Conservation (phyloP, 352 stramenopile species). For the Phytopythium helicoides region DNA sequence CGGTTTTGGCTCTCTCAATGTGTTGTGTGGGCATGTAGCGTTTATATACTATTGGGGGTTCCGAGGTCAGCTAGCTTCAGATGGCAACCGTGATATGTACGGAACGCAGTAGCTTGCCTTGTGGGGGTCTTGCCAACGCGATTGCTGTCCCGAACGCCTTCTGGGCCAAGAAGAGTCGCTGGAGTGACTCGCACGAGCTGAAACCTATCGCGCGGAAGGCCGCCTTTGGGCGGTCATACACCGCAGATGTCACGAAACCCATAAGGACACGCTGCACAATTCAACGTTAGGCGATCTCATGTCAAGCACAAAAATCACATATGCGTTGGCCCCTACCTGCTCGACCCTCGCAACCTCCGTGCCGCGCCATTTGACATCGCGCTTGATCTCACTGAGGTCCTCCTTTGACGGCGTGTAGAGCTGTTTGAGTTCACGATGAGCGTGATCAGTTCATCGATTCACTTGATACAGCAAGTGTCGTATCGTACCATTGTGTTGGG, state of each 20-base stretch:
- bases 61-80: neutral
- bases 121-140: conserved; percentile 46
- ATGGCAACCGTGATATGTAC: conserved; percentile 17
- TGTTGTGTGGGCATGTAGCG: conserved; percentile 8
- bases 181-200: conserved; percentile 57
- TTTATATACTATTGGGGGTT: neutral
- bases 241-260: conserved; percentile 66
- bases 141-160: conserved; percentile 17
- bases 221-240: conserved; percentile 77
- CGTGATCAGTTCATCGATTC: too few relatives aligned
- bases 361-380: conserved; percentile 36
- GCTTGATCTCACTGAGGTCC: conserved; percentile 20
- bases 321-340: conserved; percentile 26
- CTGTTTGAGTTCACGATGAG: too few relatives aligned
- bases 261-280: conserved; percentile 34
- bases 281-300: too few relatives aligned
- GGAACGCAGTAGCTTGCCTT: conserved; percentile 53
- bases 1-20: neutral
- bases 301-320: too few relatives aligned
- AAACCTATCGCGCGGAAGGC: conserved; percentile 64
- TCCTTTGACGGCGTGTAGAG: conserved; percentile 28
- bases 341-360: conserved; percentile 14
- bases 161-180: conserved; percentile 49
- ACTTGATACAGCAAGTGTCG: too few relatives aligned
- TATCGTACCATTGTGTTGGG: conserved; percentile 65